A percentile compares a stretch with the other conserved stretches of the same genome.
Evolutionary conservation across 2,329 filamentous ascomycete species (phyloP).

Genomic region (Penicillium sp.): DNA sequence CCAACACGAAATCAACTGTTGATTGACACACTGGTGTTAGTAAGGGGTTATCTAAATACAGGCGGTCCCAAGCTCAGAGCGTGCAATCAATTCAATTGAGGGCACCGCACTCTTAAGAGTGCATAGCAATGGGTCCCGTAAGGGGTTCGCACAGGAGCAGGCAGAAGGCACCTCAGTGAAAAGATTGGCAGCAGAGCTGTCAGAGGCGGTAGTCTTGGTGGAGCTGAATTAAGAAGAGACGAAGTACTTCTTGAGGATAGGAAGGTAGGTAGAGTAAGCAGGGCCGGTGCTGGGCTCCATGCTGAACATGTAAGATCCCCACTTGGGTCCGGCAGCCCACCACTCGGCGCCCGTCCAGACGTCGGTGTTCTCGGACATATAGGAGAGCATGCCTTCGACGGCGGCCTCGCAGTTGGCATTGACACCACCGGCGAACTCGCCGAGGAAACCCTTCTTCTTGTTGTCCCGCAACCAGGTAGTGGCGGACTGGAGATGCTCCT

Average conservation of each 20-base stretch:
- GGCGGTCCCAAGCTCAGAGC: too few species aligned
- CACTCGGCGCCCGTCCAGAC: conserved; percentile 59
- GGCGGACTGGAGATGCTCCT: conserved; percentile 45
- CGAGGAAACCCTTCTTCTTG: conserved; percentile 55
- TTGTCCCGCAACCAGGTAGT: conserved; percentile 54
- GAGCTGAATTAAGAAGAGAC: not conserved
- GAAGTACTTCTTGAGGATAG: conserved; percentile 33
- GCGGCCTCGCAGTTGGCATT: conserved; percentile 51
- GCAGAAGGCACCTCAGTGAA: too few species aligned
- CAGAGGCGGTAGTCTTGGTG: too few species aligned
- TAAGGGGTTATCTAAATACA: too few species aligned
- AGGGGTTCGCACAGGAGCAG: too few species aligned
- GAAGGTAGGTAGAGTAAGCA: conserved; percentile 30
- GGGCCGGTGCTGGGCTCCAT: conserved; percentile 32
- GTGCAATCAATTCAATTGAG: too few species aligned
- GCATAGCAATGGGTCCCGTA: too few species aligned
- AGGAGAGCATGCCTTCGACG: conserved; percentile 51
- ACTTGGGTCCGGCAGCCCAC: conserved; percentile 61
- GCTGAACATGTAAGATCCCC: conserved; percentile 44
- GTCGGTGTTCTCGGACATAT: conserved; percentile 55
- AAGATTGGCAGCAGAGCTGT: too few species aligned
- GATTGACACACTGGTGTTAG: too few species aligned
- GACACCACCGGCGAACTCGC: conserved; percentile 53
- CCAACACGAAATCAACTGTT: too few species aligned
- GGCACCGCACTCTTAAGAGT: too few species aligned